Conservation (phyloP, 2,329 filamentous ascomycete genomes). For the Colletotrichum liriopes region DNA sequence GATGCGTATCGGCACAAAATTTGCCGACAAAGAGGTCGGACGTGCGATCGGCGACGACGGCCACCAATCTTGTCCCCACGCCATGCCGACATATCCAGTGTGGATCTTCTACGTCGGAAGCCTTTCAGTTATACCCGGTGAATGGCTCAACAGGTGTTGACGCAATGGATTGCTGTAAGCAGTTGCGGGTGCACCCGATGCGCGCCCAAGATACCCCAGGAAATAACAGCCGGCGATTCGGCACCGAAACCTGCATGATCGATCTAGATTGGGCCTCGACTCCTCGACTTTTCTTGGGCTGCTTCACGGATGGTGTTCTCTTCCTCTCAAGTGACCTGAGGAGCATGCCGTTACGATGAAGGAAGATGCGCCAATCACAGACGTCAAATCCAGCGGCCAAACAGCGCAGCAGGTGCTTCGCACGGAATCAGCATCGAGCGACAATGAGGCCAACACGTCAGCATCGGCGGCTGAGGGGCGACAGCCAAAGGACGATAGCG, state of each 20-base stretch:
- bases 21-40: slow-evolving; percentile 37
- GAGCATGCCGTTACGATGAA: slow-evolving; percentile 33
- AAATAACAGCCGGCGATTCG: slow-evolving; percentile 27
- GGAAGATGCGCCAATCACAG: slow-evolving; percentile 4
- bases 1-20: slow-evolving; percentile 40
- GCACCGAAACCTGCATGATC: slow-evolving; percentile 21
- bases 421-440: slow-evolving; percentile 10
- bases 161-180: slow-evolving; percentile 20
- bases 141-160: slow-evolving; percentile 9
- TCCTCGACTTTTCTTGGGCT: not conserved
- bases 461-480: not conserved
- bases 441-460: slow-evolving; percentile 10
- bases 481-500: slow-evolving; percentile 30
- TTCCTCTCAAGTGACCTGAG: not conserved
- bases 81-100: slow-evolving; percentile 34
- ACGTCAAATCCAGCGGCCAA: not conserved
- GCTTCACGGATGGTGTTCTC: not conserved
- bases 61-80: slow-evolving; percentile 20
- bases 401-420: not conserved
- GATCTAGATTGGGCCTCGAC: not conserved
- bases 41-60: slow-evolving; percentile 25
- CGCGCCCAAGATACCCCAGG: not conserved
- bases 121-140: not conserved
- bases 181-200: not conserved
- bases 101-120: slow-evolving; percentile 15